Evolutionary conservation across 768 basidiomycete species (phyloP), one percentile per base, ranked within the genome.

Genomic region (Cystofilobasidium capitatum): DNA sequence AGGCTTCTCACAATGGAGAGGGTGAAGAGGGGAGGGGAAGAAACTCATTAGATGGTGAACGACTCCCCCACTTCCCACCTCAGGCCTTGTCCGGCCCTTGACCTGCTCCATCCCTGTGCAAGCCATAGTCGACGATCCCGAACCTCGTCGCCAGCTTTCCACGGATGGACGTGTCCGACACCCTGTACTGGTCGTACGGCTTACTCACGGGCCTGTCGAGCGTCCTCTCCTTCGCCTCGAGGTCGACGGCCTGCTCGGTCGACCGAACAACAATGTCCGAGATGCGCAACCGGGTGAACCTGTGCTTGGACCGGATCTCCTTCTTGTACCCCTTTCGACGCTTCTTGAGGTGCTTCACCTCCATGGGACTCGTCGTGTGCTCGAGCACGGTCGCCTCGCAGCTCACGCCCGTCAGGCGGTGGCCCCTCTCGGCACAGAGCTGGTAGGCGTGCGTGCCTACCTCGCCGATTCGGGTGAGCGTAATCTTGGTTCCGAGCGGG

Each of bases 251-350:
- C 13, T 6, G 9, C 20, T 22, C 40, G 7, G 33, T 29, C 14
- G 44, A 35, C 14, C 58, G 33, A 20, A 68, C 33, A 10, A 62
- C 26, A 71, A 99, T 91, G 55, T 86, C 82, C 24, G 92, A 91
- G 71, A 99, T 88, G 61, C 93, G 83, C 67, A 99, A 82, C 75
- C 92, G 84, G n/a, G 94, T 98, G 80, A 89, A 98, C 2, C 87
- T 88, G 75, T 92, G 91, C 78, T 97, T 98, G 77, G 91, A 87
- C 76, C 85, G 83, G 71, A 97, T 89, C 10, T 89, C 91, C 79
- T 90, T 89, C 79, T 88, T 85, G 79, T 98, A 98, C 13, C 94
- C 92, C 81, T 98, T 97, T 85, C 96, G 86, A 79, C 92, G 81
- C 82, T 98, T 99, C 81, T 93, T 94, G 82, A 97, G 96, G 79